Evolutionary conservation across 805 yeast species (phyloP).

Genomic region (Metschnikowia shivogae): DNA sequence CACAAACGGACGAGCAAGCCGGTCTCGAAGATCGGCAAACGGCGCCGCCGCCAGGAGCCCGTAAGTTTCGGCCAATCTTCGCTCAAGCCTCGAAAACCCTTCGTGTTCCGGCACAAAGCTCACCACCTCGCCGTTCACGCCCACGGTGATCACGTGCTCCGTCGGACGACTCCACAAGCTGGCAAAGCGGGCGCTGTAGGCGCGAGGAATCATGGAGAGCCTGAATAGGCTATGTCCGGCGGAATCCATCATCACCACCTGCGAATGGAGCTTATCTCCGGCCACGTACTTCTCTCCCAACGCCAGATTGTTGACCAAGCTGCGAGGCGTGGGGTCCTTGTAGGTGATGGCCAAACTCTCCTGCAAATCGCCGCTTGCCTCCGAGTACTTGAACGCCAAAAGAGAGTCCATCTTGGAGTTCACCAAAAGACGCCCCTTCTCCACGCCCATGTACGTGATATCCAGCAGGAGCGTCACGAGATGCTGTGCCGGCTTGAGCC

Average conservation of each 20-base stretch:
- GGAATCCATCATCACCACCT: slow-evolving; percentile 25
- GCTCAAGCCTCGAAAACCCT: slow-evolving; percentile 14
- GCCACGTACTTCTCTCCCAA: slow-evolving; percentile 23
- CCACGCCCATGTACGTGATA: slow-evolving; percentile 22
- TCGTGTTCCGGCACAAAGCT: slow-evolving; percentile 9
- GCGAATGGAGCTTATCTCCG: slow-evolving; percentile 35
- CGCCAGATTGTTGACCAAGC: slow-evolving; percentile 28
- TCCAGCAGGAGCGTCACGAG: slow-evolving; percentile 30
- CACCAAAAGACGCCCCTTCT: slow-evolving; percentile 19
- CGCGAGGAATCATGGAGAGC: slow-evolving; percentile 32
- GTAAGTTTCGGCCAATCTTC: slow-evolving; percentile 10
- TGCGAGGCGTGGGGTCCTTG: slow-evolving; percentile 34
- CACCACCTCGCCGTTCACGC: slow-evolving; percentile 37
- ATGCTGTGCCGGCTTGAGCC: slow-evolving; percentile 25
- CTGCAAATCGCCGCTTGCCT: not conserved
- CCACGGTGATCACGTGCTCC: slow-evolving; percentile 23
- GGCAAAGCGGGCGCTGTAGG: slow-evolving; percentile 22
- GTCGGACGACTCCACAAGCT: slow-evolving; percentile 19
- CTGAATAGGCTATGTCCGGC: slow-evolving; percentile 11
- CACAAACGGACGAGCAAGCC: slow-evolving; percentile 30
- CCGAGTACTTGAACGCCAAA: slow-evolving; percentile 22
- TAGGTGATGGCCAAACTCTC: slow-evolving; percentile 10
- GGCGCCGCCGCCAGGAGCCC: slow-evolving; percentile 4
- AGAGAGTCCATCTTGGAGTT: slow-evolving; percentile 36
- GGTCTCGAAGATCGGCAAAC: slow-evolving; percentile 17